Evolutionary conservation across 2,329 filamentous ascomycete species (phyloP).

Genomic region (Cytospora paraplurivora): DNA sequence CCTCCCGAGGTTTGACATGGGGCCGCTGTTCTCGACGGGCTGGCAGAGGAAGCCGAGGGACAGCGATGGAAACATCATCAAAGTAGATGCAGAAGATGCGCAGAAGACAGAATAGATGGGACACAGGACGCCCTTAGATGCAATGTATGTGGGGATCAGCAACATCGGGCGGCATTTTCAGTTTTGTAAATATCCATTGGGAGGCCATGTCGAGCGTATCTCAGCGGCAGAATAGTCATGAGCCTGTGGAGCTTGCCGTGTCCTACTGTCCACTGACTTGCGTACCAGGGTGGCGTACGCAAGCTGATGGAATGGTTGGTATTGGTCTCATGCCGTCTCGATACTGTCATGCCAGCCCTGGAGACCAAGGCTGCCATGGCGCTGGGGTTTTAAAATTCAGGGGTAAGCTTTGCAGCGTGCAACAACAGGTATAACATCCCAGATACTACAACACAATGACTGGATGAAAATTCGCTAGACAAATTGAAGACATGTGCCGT

Average conservation of each 20-base stretch:
- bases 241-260: neutral
- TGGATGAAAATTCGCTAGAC: too few relatives aligned
- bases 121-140: neutral
- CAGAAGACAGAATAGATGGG: constrained; percentile 1
- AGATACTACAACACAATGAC: too few relatives aligned
- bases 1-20: constrained; percentile 83
- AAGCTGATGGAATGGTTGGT: too few relatives aligned
- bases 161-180: constrained; percentile 20
- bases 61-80: constrained; percentile 44
- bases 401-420: too few relatives aligned
- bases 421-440: too few relatives aligned
- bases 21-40: constrained; percentile 74
- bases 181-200: neutral
- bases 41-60: constrained; percentile 73
- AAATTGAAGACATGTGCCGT: too few relatives aligned
- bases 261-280: neutral
- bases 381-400: too few relatives aligned
- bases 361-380: too few relatives aligned
- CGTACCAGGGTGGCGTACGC: neutral
- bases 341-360: too few relatives aligned
- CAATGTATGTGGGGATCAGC: neutral
- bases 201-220: neutral
- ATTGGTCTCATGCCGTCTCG: too few relatives aligned
- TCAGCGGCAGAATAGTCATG: neutral
- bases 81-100: neutral